Conservation (phyloP, 2,329 filamentous ascomycete genomes). For the Daldinia sp. region DNA sequence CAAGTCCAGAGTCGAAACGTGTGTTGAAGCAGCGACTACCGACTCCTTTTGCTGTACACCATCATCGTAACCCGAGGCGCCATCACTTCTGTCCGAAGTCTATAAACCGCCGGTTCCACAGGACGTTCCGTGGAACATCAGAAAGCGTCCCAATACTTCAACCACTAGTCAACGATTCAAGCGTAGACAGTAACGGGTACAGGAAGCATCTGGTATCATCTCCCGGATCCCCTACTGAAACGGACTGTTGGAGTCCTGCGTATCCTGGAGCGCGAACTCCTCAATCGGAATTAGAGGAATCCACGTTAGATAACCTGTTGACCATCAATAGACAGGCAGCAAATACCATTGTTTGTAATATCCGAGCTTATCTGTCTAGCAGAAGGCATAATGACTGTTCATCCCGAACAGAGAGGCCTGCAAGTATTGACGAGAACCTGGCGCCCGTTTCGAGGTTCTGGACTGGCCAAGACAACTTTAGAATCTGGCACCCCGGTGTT, state of each 20-base stretch:
- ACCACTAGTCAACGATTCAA: constrained; percentile 8
- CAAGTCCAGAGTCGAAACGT: constrained; percentile 4
- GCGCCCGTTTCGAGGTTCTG: constrained; percentile 7
- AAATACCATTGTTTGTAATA: constrained; percentile 45
- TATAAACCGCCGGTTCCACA: constrained; percentile 21
- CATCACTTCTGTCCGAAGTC: constrained; percentile 36
- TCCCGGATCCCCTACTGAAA: constrained; percentile 27
- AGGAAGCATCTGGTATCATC: constrained; percentile 20
- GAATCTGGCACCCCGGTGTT: neutral
- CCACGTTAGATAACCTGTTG: constrained; percentile 16
- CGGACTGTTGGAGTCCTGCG: constrained; percentile 34
- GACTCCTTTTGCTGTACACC: constrained; percentile 14
- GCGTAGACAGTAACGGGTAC: constrained; percentile 6
- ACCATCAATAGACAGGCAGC: constrained; percentile 36
- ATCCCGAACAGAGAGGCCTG: neutral
- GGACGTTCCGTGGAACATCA: constrained; percentile 24
- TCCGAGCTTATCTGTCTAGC: constrained; percentile 46
- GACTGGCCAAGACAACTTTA: neutral
- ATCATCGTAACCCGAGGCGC: constrained; percentile 23
- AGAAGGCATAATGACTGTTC: constrained; percentile 38
- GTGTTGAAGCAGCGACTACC: constrained; percentile 24
- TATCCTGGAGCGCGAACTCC: constrained; percentile 25
- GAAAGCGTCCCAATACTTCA: constrained; percentile 32
- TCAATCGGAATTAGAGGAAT: constrained; percentile 11
- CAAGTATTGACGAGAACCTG: constrained; percentile 28